Base-by-base conservation (phyloP, 805 yeast genomes). In the Komagataella populi region DNA sequence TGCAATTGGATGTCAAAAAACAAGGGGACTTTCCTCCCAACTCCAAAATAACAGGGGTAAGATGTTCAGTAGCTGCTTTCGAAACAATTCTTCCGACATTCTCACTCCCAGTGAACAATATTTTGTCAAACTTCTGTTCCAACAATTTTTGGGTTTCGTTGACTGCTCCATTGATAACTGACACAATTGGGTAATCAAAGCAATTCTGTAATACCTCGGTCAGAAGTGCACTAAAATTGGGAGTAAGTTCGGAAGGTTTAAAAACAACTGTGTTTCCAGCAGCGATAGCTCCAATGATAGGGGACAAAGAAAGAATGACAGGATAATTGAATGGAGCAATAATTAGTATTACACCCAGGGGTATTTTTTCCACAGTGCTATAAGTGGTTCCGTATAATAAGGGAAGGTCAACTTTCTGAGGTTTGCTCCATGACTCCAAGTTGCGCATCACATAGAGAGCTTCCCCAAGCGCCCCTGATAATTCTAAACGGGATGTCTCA, bases 11-110 rank as follows among this genome's bases (percentile, higher is more conserved):
- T 50, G 88, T 74, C 8, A 90, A 69, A 58, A 89, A 75, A 1
- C 78, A 85, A 0, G 98, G 98, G 6, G 91, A 83, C 65, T 91
- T 91, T 4, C 98, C 98, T 51, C 98, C 97, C 47, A 90, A 71
- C 67, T 90, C 98, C 55, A 90, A 72, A 6, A 85, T 67, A 8
- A 76, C 76, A 0, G 97, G 97, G 1, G 95, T 87, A 57, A 90
- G 71, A 18, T 78, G 76, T 66, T 86, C 80, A n/a, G 91, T 93
- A 1, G 97, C 96, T 47, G 85, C 84, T 53, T 72, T 69, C 23
- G 91, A 83, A 39, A 91, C 79, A 50, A 87, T 78, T 43, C 75
- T 78, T 18, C 96, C 98, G 23, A 89, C 95, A 20, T 63, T 62
- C 20, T 77, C 74, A 45, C 85, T 81, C 16, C 98, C 98, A 3